These are phyloP conservation scores for Corchorus capsularis DNA, from an alignment of 345 rosid species.

Conservation along the genomic window DNA sequence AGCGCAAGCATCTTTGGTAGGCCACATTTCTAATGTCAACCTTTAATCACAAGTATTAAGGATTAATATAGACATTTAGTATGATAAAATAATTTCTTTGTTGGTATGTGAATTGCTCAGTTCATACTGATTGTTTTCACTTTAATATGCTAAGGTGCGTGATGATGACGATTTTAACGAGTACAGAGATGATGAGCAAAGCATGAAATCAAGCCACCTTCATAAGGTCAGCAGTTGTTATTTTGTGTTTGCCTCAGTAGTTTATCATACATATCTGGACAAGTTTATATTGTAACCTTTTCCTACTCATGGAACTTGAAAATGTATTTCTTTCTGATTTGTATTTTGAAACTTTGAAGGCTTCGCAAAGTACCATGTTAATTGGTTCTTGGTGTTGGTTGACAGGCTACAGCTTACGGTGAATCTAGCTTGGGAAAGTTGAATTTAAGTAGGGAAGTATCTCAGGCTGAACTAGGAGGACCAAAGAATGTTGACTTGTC, in stretches of 20 bases:
- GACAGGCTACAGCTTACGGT: slow-evolving; percentile 38
- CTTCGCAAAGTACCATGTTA: not conserved
- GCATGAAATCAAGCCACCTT: slow-evolving; percentile 34
- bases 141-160: slow-evolving; percentile 50
- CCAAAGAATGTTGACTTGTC: slow-evolving; percentile 37
- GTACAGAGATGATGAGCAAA: slow-evolving; percentile 60
- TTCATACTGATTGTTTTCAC: slow-evolving; percentile 18
- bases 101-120: slow-evolving; percentile 12
- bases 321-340: slow-evolving; percentile 10
- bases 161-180: slow-evolving; percentile 77
- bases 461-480: slow-evolving; percentile 39
- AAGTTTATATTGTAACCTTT: not conserved
- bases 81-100: slow-evolving; percentile 3
- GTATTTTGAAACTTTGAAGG: slow-evolving; percentile 1
- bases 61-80: not conserved
- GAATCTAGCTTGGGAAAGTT: slow-evolving; percentile 33
- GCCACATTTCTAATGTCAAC: slow-evolving; percentile 21
- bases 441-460: slow-evolving; percentile 30
- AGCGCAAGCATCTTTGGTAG: slow-evolving; percentile 92
- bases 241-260: not conserved
- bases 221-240: slow-evolving; percentile 46
- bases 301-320: too few species aligned
- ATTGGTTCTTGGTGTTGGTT: slow-evolving; percentile 22
- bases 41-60: slow-evolving; percentile 7
- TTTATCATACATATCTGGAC: not conserved